Evolutionary conservation across 2,329 filamentous ascomycete genomes (phyloP), one percentile per base, ranked within the genome.

Genomic region (Juglanconis juglandina): DNA sequence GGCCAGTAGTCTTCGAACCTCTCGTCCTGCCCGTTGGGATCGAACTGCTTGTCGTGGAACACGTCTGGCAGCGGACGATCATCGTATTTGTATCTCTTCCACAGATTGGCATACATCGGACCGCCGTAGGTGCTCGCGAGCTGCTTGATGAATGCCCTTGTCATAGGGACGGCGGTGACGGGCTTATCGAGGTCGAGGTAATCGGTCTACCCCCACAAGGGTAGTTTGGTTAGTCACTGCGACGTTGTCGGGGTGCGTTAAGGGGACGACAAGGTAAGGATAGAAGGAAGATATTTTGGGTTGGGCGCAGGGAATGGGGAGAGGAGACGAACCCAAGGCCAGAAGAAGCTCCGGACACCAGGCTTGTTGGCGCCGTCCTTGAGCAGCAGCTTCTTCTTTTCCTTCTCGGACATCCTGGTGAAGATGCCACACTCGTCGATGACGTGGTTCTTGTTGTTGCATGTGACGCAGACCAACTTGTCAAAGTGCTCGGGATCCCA

Each of bases 401-500:
- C 5, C 2, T 47, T 6, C 1, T 4, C 2, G 9, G 10, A 0
- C 48, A 53, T 35, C 2, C 11, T n/a, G 3, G 9, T 34, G 53
- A 62, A 62, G 17, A 11, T 30, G 24, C 30, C 33, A 11, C 56
- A 62, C 30, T 62, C 60, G 42, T 59, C 60, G 4, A 62, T 32
- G 10, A 4, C 1, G 42, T 56, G 53, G n/a, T 49, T 14, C 2
- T 17, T 42, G 53, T 56, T 62, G 49, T 62, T 56, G 53, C 53
- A 60, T 4, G 34, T 35, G 13, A 44, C 34, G 48, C 53, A 62
- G 7, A 51, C 49, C 48, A 46, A 34, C 60, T 62, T 62, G 37
- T 59, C 53, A 24, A 47, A 50, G 35, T 53, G 53, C 8, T 17
- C 13, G 6, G 44, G 49, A 35, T 56, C 56, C 57, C 53, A 60